Evolutionary conservation across 805 yeast genomes (phyloP), one percentile per base, ranked within the genome.

Genomic region (Yamadazyma insecticola): DNA sequence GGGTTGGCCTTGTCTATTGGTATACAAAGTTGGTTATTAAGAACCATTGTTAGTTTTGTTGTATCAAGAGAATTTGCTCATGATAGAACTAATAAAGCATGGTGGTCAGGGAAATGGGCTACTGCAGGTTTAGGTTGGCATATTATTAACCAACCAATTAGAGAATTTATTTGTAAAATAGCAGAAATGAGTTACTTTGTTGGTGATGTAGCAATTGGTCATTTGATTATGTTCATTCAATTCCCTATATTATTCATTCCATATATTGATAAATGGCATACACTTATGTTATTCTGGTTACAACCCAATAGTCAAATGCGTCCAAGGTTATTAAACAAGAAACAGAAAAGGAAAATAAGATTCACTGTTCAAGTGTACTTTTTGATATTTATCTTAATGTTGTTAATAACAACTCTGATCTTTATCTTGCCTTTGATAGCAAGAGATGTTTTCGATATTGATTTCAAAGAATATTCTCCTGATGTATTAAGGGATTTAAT

Each of bases 31-130:
- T 53, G 76, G 32, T n/a, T 82, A 4, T 73, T 81, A 48, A 74
- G 74, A 33, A 29, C 69, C 1, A 32, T 76, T 4, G 72, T 76
- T 0, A 60, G 73, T 1, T 27, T 74, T 0, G 40, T 79, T 4
- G 51, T 84, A 24, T 72, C 83, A 6, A 67, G 81, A 28, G 95
- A 86, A 46, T 70, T 70, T 43, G 71, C 67, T 35, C 75, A 70
- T 41, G 81, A 72, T 39, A 69, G 63, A 26, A 57, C 84, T 0
- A 83, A 80, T 44, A 51, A 72, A 22, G 80, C 89, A 2, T 60
- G 64, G 64, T 60, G 67, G 88, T 72, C 85, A 8, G 88, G 89
- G 0, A 74, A 68, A 34, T 82, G 90, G 90, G 47, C 70, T 28
- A 67, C 67, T 10, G 67, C 78, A 0, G 78, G 78, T 0, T 60